Conservation (phyloP, 1,284 basidiomycete genomes). For the Papiliotrema nemorosa region DNA sequence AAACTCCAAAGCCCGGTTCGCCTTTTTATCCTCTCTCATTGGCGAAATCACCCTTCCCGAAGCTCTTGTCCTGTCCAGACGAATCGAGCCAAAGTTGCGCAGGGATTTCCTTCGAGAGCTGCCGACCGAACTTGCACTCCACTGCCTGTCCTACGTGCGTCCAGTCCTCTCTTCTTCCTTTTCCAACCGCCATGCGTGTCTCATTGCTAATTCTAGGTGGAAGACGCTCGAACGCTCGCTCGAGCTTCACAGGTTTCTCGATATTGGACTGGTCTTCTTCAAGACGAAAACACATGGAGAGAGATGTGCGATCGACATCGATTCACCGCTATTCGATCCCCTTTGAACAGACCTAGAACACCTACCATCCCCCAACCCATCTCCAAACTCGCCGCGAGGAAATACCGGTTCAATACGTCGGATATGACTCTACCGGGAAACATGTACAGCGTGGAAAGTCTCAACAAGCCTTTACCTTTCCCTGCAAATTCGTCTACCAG, state of each 20-base stretch:
- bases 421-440: no score
- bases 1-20: conserved; percentile 51
- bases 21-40: conserved; percentile 63
- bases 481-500: background rate
- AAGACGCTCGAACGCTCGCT: conserved; percentile 72
- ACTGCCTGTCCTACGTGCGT: conserved; percentile 67
- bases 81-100: conserved; percentile 74
- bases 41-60: conserved; percentile 67
- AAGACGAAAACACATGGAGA: conserved; percentile 82
- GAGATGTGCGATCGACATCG: conserved; percentile 65
- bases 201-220: conserved; percentile 50
- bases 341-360: conserved; percentile 2
- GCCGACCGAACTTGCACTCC: conserved; percentile 77
- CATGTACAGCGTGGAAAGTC: no score
- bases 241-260: conserved; percentile 70
- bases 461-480: no score
- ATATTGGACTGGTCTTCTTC: conserved; percentile 72
- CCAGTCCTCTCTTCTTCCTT: background rate
- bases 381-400: background rate
- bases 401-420: background rate
- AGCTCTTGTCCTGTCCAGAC: conserved; percentile 69
- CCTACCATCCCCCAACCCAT: background rate
- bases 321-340: conserved; percentile 44
- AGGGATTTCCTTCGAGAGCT: conserved; percentile 80
- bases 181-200: background rate